Conservation (phyloP, 257 asterid species). For the Lithospermum erythrorhizon region DNA sequence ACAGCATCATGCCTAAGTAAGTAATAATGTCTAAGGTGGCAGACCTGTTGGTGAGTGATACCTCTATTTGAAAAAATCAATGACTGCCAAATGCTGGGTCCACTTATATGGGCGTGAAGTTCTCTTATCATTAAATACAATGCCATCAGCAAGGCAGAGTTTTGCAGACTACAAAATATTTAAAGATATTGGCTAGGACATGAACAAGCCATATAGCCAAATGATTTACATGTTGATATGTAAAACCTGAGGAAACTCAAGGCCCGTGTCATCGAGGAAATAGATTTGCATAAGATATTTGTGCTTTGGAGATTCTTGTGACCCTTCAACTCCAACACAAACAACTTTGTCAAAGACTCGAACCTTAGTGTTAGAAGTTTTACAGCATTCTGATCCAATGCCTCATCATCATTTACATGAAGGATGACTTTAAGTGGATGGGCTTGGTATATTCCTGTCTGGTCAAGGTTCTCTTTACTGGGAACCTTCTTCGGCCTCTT, state of each 20-base stretch:
- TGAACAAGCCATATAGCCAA: slow-evolving; percentile 9
- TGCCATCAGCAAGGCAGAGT: slow-evolving; percentile 49
- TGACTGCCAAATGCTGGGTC: slow-evolving; percentile 98
- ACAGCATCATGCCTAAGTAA: slow-evolving; percentile 39
- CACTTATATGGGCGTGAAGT: slow-evolving; percentile 86
- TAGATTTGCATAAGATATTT: slow-evolving; percentile 75
- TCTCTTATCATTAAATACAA: slow-evolving; percentile 59
- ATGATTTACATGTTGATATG: slow-evolving; percentile 5
- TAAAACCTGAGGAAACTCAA: slow-evolving; percentile 92
- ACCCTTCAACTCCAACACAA: slow-evolving; percentile 81
- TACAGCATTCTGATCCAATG: slow-evolving; percentile 32
- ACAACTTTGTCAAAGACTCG: slow-evolving; percentile 67
- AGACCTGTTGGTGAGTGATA: slow-evolving; percentile 55
- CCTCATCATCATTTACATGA: slow-evolving; percentile 55
- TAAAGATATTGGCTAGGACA: slow-evolving; percentile 12
- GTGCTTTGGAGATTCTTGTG: slow-evolving; percentile 46
- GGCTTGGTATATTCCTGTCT: slow-evolving; percentile 68
- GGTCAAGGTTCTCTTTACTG: slow-evolving; percentile 73
- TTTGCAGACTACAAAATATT: slow-evolving; percentile 66
- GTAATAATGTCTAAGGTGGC: slow-evolving; percentile 42
- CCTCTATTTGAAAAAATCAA: slow-evolving; percentile 88
- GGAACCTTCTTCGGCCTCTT: slow-evolving; percentile 84
- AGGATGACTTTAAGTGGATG: slow-evolving; percentile 87
- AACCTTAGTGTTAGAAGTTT: slow-evolving; percentile 71
- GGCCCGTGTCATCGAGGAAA: slow-evolving; percentile 95